Base-by-base conservation (phyloP, 2,329 filamentous ascomycete genomes). In the Cryphonectria japonica region DNA sequence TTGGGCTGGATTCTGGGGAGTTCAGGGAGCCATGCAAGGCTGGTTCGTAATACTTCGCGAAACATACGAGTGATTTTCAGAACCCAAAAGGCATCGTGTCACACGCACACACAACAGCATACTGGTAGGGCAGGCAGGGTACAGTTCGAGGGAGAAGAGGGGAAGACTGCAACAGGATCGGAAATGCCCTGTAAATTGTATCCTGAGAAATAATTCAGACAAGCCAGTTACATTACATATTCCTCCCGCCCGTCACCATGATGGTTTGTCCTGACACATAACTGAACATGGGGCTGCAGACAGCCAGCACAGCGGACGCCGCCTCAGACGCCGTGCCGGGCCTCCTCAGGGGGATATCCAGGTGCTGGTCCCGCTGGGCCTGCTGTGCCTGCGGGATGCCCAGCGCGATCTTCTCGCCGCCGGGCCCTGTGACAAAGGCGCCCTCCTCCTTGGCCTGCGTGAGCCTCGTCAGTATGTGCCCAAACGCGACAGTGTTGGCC, bases 251-350 rank as follows among this genome's bases (percentile, higher is more conserved):
- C 6, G 93, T 96, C 67, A 96, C 93, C 83, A 91, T 93, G 75
- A 97, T 92, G 0, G 93, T 95, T 86, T 97, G 93, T 0, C 94
- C 94, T 73, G 88, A 91, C 4, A 97, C 93, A 83, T 97, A 97
- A 57, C 90, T 90, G 77, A 96, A 94, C 77, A 95, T 80, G 39
- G 94, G 94, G 78, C 93, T 95, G 2, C 91, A 92, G 39, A 96
- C 90, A 8, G 91, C 93, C 78, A 97, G 78, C 67, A 97, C 89
- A 52, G 89, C 89, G 72, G 89, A 89, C 37, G 94, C 94, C 14
- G 94, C 94, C 83, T 97, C 94, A 3, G 90, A 91, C 0, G 94
- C 89, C 32, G 89, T 91, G 0, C 93, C 94, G 0, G 93, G 88
- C 76, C 94, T 87, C 61, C 93, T 84, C 69, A 97, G 84, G 6